These are phyloP conservation scores for Dictyostelium firmibasis DNA, from an alignment of 78 protist species.

Conservation along the genomic window DNA sequence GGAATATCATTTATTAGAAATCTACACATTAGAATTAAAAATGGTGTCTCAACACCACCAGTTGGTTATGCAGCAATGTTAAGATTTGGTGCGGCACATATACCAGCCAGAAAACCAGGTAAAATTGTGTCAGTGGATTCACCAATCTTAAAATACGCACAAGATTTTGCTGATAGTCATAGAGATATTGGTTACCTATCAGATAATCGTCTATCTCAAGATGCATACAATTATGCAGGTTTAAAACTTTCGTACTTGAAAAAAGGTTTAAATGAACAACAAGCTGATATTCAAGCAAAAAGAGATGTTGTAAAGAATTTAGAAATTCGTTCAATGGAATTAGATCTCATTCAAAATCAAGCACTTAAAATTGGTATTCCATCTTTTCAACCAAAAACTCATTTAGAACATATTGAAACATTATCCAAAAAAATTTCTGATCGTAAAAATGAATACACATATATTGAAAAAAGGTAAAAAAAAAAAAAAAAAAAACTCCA, in stretches of 20 bases:
- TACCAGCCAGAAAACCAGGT: background rate
- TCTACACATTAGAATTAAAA: background rate
- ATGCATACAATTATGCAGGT: slow-evolving; percentile 45
- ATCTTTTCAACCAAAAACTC: slow-evolving; percentile 57
- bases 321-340: slow-evolving; percentile 42
- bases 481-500: background rate
- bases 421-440: background rate
- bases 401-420: slow-evolving; percentile 5
- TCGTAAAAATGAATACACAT: slow-evolving; percentile 14
- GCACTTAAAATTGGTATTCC: slow-evolving; percentile 65
- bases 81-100: background rate
- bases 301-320: slow-evolving; percentile 34
- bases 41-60: background rate
- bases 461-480: slow-evolving; percentile 34
- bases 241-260: slow-evolving; percentile 23
- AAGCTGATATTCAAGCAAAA: slow-evolving; percentile 53
- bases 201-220: slow-evolving; percentile 25
- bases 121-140: background rate
- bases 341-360: slow-evolving; percentile 55
- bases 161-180: slow-evolving; percentile 50
- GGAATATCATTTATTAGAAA: slow-evolving; percentile 3
- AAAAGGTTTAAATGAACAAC: slow-evolving; percentile 37
- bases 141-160: slow-evolving; percentile 28
- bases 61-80: slow-evolving; percentile 20
- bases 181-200: slow-evolving; percentile 31